phyloP scores from a whole-genome alignment of 768 basidiomycete species.

The Collybia nuda region DNA sequence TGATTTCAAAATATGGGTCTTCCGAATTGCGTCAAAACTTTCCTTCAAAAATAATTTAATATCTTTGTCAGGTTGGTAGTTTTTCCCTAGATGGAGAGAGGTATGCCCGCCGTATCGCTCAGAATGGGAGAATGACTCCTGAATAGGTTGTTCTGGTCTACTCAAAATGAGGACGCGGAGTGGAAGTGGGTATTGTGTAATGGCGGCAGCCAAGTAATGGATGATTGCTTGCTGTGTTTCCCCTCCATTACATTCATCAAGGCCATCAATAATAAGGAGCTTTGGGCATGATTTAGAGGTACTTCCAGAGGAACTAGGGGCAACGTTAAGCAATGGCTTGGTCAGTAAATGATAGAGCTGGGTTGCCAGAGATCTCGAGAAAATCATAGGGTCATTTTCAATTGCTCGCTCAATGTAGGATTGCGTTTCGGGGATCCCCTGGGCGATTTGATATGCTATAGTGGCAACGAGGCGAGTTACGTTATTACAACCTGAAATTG shows the following conservation, averaged over 20 bases:
- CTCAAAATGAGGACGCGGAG: neutral
- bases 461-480: slow-evolving; percentile 26
- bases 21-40: neutral
- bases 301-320: neutral
- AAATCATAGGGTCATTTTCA: neutral
- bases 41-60: neutral
- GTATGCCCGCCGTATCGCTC: neutral
- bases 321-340: neutral
- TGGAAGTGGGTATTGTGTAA: neutral
- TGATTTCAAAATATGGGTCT: neutral
- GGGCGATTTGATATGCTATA: slow-evolving; percentile 23
- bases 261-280: neutral
- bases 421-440: slow-evolving; percentile 2
- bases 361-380: neutral
- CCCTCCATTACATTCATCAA: neutral
- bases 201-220: neutral
- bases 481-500: slow-evolving; percentile 22
- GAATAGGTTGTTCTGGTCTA: slow-evolving; percentile 1
- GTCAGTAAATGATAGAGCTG: slow-evolving; percentile 1
- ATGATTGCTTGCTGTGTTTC: neutral
- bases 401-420: neutral
- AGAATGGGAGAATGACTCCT: neutral
- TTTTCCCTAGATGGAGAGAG: neutral
- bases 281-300: neutral
- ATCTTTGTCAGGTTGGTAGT: neutral